phyloP scores from a whole-genome alignment of 352 stramenopile genomes.

The Pythium angustatum region DNA sequence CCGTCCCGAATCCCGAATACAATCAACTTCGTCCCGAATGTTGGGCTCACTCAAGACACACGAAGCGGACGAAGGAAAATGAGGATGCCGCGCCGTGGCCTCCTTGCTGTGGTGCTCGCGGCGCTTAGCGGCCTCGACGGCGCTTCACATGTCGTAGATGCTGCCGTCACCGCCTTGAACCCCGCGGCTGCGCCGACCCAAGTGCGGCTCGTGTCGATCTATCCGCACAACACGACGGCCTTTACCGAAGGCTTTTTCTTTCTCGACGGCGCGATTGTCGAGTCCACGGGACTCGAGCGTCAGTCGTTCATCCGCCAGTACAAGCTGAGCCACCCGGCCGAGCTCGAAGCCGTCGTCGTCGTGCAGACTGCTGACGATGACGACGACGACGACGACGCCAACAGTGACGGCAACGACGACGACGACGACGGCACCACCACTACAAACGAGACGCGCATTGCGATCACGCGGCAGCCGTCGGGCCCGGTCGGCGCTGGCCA shows the following conservation, averaged over 20 bases:
- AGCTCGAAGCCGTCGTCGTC: not conserved
- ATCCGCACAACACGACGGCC: slow-evolving; percentile 60
- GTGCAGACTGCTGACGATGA: slow-evolving; percentile 1
- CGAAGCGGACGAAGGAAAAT: not conserved
- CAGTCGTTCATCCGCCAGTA: slow-evolving; percentile 79
- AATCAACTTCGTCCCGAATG: no score
- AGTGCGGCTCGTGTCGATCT: slow-evolving; percentile 59
- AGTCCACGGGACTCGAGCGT: slow-evolving; percentile 70
- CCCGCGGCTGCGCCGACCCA: slow-evolving; percentile 35
- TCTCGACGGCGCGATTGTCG: slow-evolving; percentile 56
- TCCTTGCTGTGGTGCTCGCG: not conserved
- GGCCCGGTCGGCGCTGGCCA: slow-evolving; percentile 5
- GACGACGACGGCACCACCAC: not conserved
- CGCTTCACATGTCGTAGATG: not conserved
- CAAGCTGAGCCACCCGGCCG: slow-evolving; percentile 24
- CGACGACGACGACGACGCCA: slow-evolving; percentile 6
- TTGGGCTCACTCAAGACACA: no score
- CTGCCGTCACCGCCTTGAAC: no score
- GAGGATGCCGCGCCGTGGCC: not conserved
- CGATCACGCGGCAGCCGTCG: slow-evolving; percentile 17
- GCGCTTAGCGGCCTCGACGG: not conserved
- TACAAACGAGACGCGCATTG: not conserved
- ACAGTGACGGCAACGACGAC: slow-evolving; percentile 7
- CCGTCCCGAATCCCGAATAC: no score
- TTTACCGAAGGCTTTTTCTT: slow-evolving; percentile 82